Percentiles rank a stretch among this genome's conserved stretches.
These are phyloP conservation scores for Hemerocallis citrina DNA, from an alignment of 106 monocot genomes.

Conservation along the genomic window DNA sequence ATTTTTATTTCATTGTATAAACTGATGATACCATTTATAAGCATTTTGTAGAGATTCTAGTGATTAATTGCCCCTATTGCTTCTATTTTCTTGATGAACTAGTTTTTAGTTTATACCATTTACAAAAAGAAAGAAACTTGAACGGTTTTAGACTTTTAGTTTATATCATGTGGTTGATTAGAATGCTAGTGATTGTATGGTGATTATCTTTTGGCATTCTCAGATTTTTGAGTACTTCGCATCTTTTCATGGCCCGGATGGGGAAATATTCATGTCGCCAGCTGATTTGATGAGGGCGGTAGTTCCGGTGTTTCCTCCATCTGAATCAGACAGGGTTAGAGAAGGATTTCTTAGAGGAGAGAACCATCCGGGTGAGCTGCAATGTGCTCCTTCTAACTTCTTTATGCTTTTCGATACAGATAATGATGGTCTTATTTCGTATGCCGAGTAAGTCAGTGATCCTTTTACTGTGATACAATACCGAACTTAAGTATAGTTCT, in stretches of 20 bases:
- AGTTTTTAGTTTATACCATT: no score
- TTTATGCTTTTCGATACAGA: slow-evolving; percentile 95
- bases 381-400: slow-evolving; percentile 66
- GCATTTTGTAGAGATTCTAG: no score
- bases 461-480: neutral
- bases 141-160: no score
- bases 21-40: no score
- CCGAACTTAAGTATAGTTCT: neutral
- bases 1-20: no score
- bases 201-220: neutral
- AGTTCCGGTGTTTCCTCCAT: slow-evolving; percentile 91
- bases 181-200: neutral
- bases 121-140: no score
- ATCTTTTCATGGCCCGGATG: slow-evolving; percentile 43
- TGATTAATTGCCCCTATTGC: no score
- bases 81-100: no score
- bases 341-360: slow-evolving; percentile 78
- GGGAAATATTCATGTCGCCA: slow-evolving; percentile 73
- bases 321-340: slow-evolving; percentile 61
- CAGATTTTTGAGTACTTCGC: slow-evolving; percentile 96
- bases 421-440: slow-evolving; percentile 83
- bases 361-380: slow-evolving; percentile 52
- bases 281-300: slow-evolving; percentile 87
- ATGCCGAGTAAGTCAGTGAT: slow-evolving; percentile 56
- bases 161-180: no score